Percentiles rank a stretch among this genome's conserved stretches.
phyloP scores from a whole-genome alignment of 2,329 filamentous ascomycete species.

The Aspergillus candidus region DNA sequence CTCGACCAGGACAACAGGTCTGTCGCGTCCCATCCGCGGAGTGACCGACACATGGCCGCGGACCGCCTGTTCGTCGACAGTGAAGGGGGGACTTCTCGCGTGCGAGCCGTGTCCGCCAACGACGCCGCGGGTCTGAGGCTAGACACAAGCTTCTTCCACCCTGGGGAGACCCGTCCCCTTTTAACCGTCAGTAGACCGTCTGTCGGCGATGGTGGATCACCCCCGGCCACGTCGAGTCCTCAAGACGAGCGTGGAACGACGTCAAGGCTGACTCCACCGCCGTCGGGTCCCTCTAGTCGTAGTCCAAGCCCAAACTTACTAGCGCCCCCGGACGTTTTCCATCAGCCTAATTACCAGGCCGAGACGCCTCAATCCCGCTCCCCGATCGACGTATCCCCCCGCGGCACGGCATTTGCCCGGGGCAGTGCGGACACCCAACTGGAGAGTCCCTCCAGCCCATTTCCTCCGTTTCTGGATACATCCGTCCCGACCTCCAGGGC shows the following conservation, averaged over 20 bases:
- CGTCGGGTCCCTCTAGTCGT: conserved; percentile 24
- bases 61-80: conserved; percentile 22
- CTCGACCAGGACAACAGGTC: conserved; percentile 45
- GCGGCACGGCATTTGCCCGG: conserved; percentile 14
- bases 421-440: conserved; percentile 7
- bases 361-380: conserved; percentile 18
- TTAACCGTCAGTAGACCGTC: conserved; percentile 39
- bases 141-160: conserved; percentile 33
- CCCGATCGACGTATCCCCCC: conserved; percentile 26
- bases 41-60: conserved; percentile 17
- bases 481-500: conserved; percentile 43
- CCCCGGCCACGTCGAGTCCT: conserved; percentile 13
- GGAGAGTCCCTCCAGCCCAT: conserved; percentile 52
- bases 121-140: conserved; percentile 46
- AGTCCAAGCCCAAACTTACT: conserved; percentile 38
- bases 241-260: conserved; percentile 20
- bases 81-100: conserved; percentile 24
- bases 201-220: conserved; percentile 15
- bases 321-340: conserved; percentile 37
- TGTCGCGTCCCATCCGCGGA: conserved; percentile 42
- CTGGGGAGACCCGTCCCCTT: conserved; percentile 17
- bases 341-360: conserved; percentile 33
- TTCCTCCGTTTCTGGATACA: conserved; percentile 62
- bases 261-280: conserved; percentile 31
- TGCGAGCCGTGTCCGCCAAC: conserved; percentile 56